Base-by-base conservation (phyloP, 2,329 filamentous ascomycete genomes). In the Hypoxylon sp. region DNA sequence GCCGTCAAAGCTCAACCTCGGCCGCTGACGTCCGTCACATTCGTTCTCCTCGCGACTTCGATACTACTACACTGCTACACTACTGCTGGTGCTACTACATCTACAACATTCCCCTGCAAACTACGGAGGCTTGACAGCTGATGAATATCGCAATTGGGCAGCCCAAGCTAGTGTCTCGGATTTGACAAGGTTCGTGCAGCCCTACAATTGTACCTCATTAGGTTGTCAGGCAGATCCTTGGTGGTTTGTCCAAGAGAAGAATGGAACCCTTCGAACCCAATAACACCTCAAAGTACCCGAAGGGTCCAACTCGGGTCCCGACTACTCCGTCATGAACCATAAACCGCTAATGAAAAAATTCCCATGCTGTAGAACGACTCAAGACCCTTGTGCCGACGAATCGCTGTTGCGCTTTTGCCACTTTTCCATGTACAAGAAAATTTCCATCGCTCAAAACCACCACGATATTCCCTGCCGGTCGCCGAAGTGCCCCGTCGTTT, bases 121-220 rank as follows among this genome's bases (percentile, higher is more conserved):
- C 49, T 25, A 44, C 27, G 31, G 33, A 51, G 30, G 42, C 25
- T 17, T 37, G 49, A 63, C 35, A 53, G 33, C 62, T 56, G 51
- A 69, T 69, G 60, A 69, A 61, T 46, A 69, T 68, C 68, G 48
- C 66, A 69, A 71, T 71, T 66, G 66, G 60, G 25, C 59, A 64
- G 62, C 51, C 46, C 51, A 66, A 69, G 69, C 66, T 71, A 69
- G 69, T 66, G 69, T 71, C 63, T 71, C 66, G 63, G 63, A 69
- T 59, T 64, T 62, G 69, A 71, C 66, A 58, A 71, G 69, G 69
- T 71, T 71, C 59, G 69, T 71, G 69, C 62, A 71, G 69, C 62
- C 69, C 68, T 71, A 68, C 31, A 65, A 49, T 57, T 44, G 55
- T 57, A 57, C 55, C 55, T 57, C 55, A 57, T 57, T 42, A 55